phyloP scores from a whole-genome alignment of 1,284 basidiomycete species.

The Apiotrichum laibachii region DNA sequence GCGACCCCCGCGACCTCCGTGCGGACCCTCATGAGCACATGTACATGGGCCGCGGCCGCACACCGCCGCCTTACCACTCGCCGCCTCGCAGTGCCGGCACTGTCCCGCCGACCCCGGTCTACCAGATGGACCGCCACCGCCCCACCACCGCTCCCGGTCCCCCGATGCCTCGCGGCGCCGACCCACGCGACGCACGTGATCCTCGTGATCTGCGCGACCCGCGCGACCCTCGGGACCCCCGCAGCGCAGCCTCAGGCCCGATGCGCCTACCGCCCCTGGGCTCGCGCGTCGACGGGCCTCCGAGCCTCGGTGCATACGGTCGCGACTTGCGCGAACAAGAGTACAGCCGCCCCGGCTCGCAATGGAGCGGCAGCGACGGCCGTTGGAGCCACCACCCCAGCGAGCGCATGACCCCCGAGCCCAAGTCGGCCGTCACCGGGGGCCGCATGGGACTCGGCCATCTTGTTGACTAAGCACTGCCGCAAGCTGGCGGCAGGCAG shows the following conservation, averaged over 20 bases:
- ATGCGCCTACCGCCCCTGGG: slow-evolving; percentile 14
- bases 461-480: slow-evolving; percentile 19
- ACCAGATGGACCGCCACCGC: slow-evolving; percentile 7
- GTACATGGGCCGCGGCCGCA: not conserved
- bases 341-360: slow-evolving; percentile 13
- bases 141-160: slow-evolving; percentile 1
- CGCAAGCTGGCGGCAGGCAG: no score
- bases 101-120: not conserved
- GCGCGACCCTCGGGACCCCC: not conserved
- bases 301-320: slow-evolving; percentile 15
- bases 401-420: slow-evolving; percentile 11
- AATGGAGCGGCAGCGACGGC: slow-evolving; percentile 15
- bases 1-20: not conserved
- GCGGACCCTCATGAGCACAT: not conserved
- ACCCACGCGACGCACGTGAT: slow-evolving; percentile 11
- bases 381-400: slow-evolving; percentile 15
- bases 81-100: slow-evolving; percentile 13
- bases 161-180: not conserved
- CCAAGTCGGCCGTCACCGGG: not conserved
- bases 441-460: slow-evolving; percentile 25
- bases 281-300: slow-evolving; percentile 19
- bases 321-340: slow-evolving; percentile 13
- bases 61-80: slow-evolving; percentile 3
- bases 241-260: not conserved
- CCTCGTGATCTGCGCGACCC: slow-evolving; percentile 6